These are phyloP conservation scores for Solanum arcanum DNA, from an alignment of 257 asterid species.

Conservation along the genomic window DNA sequence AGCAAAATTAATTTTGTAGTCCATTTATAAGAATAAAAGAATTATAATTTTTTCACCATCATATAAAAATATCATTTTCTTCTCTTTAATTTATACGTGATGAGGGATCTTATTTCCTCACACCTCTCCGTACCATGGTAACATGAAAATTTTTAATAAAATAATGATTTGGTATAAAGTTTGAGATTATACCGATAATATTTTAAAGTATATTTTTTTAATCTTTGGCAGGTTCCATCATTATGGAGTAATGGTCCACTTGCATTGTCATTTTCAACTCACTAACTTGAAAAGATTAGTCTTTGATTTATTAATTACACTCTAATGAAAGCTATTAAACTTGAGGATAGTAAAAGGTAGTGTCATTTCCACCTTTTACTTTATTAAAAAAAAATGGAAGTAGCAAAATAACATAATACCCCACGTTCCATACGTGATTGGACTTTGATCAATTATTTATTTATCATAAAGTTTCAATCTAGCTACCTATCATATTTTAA, in stretches of 20 bases:
- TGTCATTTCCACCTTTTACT: not conserved
- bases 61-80: too few species aligned
- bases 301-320: not conserved
- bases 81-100: accelerated
- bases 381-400: not conserved
- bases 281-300: not conserved
- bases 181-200: not conserved
- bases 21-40: not conserved
- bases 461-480: not conserved
- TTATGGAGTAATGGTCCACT: not conserved
- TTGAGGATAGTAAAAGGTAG: not conserved
- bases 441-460: not conserved
- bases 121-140: not conserved
- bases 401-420: slow-evolving; percentile 3
- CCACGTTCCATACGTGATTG: not conserved
- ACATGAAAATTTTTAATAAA: too few species aligned
- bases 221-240: not conserved
- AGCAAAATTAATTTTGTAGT: not conserved
- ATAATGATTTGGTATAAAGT: not conserved
- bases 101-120: not conserved
- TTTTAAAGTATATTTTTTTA: not conserved
- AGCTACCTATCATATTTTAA: not conserved
- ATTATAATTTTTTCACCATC: too few species aligned
- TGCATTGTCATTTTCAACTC: not conserved
- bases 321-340: not conserved